A percentile compares a stretch with the other conserved stretches of the same genome.
Evolutionary conservation across 495 filamentous ascomycete species (phyloP).

Genomic region (Endocarpon pusillum): DNA sequence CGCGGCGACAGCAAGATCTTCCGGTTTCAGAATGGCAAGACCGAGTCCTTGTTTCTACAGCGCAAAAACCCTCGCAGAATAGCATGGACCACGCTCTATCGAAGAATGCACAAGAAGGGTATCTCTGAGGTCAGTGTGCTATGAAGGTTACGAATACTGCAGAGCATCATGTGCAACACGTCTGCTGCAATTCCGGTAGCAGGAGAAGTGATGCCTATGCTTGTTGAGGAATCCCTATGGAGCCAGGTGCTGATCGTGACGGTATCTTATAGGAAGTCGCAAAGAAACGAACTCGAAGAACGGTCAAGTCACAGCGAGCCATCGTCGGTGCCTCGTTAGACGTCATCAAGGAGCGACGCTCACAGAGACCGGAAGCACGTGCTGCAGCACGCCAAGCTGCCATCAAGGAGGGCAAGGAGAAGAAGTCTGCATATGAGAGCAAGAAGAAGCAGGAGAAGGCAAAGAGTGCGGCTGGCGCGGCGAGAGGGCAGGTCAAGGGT

Average conservation of each 20-base stretch:
- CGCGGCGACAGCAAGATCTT: slow-evolving; percentile 99
- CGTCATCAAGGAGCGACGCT: slow-evolving; percentile 97
- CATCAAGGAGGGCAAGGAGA: slow-evolving; percentile 93
- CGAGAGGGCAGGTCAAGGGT: slow-evolving; percentile 53
- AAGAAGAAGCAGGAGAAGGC: slow-evolving; percentile 99
- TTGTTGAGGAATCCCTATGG: background rate
- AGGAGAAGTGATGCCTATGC: background rate
- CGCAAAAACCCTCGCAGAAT: slow-evolving; percentile 99
- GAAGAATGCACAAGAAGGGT: slow-evolving; percentile 99
- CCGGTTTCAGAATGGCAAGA: slow-evolving; percentile 99
- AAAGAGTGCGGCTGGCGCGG: slow-evolving; percentile 59
- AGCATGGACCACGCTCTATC: slow-evolving; percentile 93
- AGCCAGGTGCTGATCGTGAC: background rate
- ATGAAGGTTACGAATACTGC: background rate
- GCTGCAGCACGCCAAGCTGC: slow-evolving; percentile 76
- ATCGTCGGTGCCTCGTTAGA: slow-evolving; percentile 98
- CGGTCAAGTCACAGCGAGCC: slow-evolving; percentile 95
- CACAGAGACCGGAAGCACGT: slow-evolving; percentile 84
- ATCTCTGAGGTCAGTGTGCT: slow-evolving; percentile 86
- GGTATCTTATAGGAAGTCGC: slow-evolving; percentile 69
- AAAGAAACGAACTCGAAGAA: slow-evolving; percentile 98
- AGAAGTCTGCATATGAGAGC: slow-evolving; percentile 70
- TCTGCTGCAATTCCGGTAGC: background rate
- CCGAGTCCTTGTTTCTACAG: slow-evolving; percentile 98
- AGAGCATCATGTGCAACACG: background rate